Conservation (phyloP, 2,329 filamentous ascomycete genomes). For the Clonostachys sp. region DNA sequence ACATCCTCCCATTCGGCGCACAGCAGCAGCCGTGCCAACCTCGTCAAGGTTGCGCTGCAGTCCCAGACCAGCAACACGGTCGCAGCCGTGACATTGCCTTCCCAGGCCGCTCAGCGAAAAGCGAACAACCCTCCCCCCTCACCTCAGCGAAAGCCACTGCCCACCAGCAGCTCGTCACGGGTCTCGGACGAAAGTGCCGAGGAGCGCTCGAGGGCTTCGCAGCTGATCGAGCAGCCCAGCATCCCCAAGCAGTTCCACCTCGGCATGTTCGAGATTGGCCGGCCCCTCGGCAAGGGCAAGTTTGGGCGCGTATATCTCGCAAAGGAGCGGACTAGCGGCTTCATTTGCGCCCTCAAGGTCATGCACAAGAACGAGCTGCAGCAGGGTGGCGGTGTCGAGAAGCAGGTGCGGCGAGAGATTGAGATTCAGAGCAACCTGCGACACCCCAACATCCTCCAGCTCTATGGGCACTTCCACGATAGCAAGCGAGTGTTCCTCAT, state of each 20-base stretch:
- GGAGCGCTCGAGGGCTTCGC: constrained; percentile 1
- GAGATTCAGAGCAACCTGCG: constrained; percentile 86
- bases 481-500: constrained; percentile 84
- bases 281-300: constrained; percentile 81
- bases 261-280: constrained; percentile 91
- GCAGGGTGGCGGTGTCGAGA: constrained; percentile 68
- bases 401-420: constrained; percentile 82
- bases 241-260: constrained; percentile 70
- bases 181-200: constrained; percentile 9
- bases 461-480: constrained; percentile 88
- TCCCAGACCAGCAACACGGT: constrained; percentile 66
- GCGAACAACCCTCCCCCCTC: constrained; percentile 36
- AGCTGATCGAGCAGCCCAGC: constrained; percentile 40
- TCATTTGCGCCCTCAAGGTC: constrained; percentile 83
- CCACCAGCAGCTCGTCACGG: constrained; percentile 13
- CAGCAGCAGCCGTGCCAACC: constrained; percentile 64
- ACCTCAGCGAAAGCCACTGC: constrained; percentile 45
- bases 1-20: background rate
- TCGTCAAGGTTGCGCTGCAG: constrained; percentile 82
- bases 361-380: constrained; percentile 80
- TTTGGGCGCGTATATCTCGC: constrained; percentile 84
- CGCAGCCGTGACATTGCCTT: constrained; percentile 62
- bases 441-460: constrained; percentile 78
- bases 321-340: constrained; percentile 72
- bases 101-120: constrained; percentile 58